Evolutionary conservation across 495 filamentous ascomycete species (phyloP), one percentile per base, ranked within the genome.

Genomic region (Penicillium daleae): DNA sequence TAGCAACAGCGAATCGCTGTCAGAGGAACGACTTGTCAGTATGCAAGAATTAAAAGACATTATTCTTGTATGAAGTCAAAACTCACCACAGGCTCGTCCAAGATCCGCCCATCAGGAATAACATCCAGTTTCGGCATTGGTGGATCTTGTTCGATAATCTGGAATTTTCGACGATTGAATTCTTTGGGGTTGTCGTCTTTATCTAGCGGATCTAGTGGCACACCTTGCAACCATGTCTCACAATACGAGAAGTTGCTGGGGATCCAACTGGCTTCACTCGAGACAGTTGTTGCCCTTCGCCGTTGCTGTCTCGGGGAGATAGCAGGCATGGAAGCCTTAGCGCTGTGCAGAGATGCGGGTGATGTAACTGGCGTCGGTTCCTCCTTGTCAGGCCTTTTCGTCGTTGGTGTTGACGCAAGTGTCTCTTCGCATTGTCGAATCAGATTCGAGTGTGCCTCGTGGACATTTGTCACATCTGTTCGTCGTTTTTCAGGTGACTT

Each of bases 221-320:
- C 78, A 3, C 74, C 65, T 56, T 81, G 76, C 13, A 81, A 72
- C 78, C 78, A 81, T 53, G 65, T 69, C 54, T 80, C 73, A 59
- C 75, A 81, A 56, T 80, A 78, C 7, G 77, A 77, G 22, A 81
- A 68, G 39, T 73, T 79, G 60, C 70, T 76, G 0, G 77, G 75
- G 19, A 75, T 70, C 78, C 78, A 81, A 62, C 77, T 78, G 15
- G 76, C 72, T 60, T 76, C 74, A 59, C 76, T 81, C 10, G 78
- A 81, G 9, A 77, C 72, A 21, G 78, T 81, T 6, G 64, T 71
- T 9, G 78, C 73, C 39, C 78, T 71, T 8, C 70, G 69, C 42
- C 78, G 68, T 52, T 77, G 74, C 15, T 69, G 61, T 65, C 58
- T 66, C 32, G 70, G 70, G 17, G 69, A 70, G 35, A 53, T 69